phyloP scores from a whole-genome alignment of 495 filamentous ascomycete species.

The Trichoderma parareesei region DNA sequence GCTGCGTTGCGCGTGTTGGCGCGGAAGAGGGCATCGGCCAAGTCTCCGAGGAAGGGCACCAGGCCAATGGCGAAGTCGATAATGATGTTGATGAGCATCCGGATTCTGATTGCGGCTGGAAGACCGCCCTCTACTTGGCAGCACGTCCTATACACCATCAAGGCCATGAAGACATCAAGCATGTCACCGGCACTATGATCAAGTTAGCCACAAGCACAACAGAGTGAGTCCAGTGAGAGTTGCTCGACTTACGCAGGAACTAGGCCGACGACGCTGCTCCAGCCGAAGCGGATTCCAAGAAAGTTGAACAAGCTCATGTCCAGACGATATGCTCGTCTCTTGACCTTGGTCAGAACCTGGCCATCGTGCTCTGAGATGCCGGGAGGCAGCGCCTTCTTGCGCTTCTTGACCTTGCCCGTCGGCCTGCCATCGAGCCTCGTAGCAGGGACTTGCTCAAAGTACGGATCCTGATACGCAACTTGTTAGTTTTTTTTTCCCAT shows the following conservation, averaged over 20 bases:
- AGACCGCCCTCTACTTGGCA: slow-evolving; percentile 64
- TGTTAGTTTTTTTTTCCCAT: slow-evolving; percentile 10
- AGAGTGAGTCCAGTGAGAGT: background rate
- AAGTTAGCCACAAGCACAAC: background rate
- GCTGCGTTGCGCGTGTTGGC: slow-evolving; percentile 74
- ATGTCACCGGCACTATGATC: slow-evolving; percentile 61
- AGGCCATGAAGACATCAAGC: slow-evolving; percentile 57
- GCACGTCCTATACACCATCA: slow-evolving; percentile 62
- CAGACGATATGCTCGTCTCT: slow-evolving; percentile 69
- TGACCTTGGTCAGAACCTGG: slow-evolving; percentile 69
- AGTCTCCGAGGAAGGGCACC: slow-evolving; percentile 76
- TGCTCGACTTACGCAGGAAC: slow-evolving; percentile 58
- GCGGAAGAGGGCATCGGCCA: slow-evolving; percentile 54
- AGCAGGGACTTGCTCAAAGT: slow-evolving; percentile 64
- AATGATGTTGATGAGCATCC: slow-evolving; percentile 70
- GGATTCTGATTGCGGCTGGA: slow-evolving; percentile 40
- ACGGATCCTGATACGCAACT: slow-evolving; percentile 48
- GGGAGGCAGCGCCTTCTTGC: slow-evolving; percentile 58
- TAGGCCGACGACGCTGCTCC: slow-evolving; percentile 71
- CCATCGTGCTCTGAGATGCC: slow-evolving; percentile 73
- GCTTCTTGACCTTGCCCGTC: slow-evolving; percentile 52
- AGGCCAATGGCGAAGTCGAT: slow-evolving; percentile 77
- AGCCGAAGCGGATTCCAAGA: slow-evolving; percentile 71
- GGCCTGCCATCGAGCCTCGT: slow-evolving; percentile 50
- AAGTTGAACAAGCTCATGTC: slow-evolving; percentile 73